These are phyloP conservation scores for Zopfia rhizophila DNA, from an alignment of 2,329 filamentous ascomycete species.

Conservation along the genomic window DNA sequence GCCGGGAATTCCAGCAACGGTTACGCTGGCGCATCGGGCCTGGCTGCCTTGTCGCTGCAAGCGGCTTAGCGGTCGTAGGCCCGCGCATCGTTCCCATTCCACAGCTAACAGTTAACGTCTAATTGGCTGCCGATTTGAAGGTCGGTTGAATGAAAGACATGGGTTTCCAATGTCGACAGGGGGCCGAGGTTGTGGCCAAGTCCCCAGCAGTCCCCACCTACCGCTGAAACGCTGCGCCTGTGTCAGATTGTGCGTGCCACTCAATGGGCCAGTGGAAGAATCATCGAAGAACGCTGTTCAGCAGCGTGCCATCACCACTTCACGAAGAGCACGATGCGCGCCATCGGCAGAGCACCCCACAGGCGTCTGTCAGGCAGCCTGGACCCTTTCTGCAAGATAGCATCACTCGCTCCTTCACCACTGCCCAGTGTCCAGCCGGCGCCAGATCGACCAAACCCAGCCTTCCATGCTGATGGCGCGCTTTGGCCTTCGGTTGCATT, in stretches of 20 bases:
- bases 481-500: no score
- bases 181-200: constrained; percentile 2
- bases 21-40: constrained; percentile 7
- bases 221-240: constrained; percentile 16
- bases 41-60: constrained; percentile 9
- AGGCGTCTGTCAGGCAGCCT: no score
- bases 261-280: no score
- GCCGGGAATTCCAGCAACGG: constrained; percentile 30
- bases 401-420: no score
- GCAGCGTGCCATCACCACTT: no score
- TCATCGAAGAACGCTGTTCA: no score
- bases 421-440: no score
- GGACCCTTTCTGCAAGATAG: no score
- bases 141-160: constrained; percentile 9
- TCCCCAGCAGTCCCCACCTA: constrained; percentile 4
- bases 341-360: no score
- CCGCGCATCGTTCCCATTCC: constrained; percentile 16
- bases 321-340: no score
- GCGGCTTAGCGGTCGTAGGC: constrained; percentile 9
- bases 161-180: constrained; percentile 8
- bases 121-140: constrained; percentile 33
- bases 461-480: no score
- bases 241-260: constrained; percentile 4
- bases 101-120: constrained; percentile 3
- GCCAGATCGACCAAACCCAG: no score